A percentile compares a stretch with the other conserved stretches of the same genome.
phyloP scores from a whole-genome alignment of 106 monocot species.

The Cymbidium sinense region DNA sequence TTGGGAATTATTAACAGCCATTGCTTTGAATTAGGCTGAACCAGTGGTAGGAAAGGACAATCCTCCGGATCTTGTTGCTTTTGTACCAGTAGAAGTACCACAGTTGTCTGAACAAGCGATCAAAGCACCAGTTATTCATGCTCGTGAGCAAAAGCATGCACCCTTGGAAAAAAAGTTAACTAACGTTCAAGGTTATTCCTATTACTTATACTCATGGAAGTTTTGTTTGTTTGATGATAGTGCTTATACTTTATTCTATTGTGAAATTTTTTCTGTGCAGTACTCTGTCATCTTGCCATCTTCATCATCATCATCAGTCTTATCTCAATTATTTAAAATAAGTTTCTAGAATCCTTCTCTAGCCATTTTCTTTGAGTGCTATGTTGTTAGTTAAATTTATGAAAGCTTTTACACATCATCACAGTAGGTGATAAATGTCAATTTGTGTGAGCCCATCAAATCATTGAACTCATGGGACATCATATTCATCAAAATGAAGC shows the following conservation, averaged over 20 bases:
- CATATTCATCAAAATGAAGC: not conserved
- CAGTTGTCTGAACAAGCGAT: conserved; percentile 17
- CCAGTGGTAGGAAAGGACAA: conserved; percentile 75
- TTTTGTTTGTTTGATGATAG: not conserved
- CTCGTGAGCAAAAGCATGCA: conserved; percentile 17
- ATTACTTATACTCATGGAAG: not conserved
- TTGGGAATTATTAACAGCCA: not conserved
- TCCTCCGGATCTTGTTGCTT: conserved; percentile 79
- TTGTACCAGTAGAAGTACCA: conserved; percentile 57
- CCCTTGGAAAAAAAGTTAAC: conserved; percentile 28
- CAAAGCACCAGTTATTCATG: conserved; percentile 22
- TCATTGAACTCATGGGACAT: not conserved
- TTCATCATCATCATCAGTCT: not conserved
- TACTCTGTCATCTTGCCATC: not conserved
- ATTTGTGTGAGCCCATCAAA: not conserved
- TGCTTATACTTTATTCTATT: not conserved
- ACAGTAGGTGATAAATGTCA: not conserved
- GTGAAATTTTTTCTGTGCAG: not conserved
- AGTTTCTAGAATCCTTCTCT: not conserved
- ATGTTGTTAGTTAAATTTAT: not conserved
- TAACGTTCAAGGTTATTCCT: not conserved
- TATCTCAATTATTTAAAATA: not conserved
- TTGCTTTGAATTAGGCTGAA: conserved; percentile 43
- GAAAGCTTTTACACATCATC: not conserved
- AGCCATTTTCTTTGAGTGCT: not conserved